These are phyloP conservation scores for Cladosporium sp. DNA, from an alignment of 2,329 filamentous ascomycete genomes.

Conservation along the genomic window DNA sequence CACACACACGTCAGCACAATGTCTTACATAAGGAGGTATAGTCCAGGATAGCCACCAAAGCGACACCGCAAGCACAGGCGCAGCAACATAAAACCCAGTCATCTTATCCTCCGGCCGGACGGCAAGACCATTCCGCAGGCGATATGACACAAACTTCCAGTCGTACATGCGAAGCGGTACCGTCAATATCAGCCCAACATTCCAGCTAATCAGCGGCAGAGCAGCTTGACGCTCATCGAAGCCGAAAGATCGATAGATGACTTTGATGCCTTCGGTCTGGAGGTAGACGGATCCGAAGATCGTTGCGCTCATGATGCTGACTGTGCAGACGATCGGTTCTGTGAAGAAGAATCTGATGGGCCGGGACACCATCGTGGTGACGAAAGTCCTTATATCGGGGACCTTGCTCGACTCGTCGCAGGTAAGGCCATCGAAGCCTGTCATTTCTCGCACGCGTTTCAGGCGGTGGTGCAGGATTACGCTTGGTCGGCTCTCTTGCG, in stretches of 20 bases:
- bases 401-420: not conserved
- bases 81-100: not conserved
- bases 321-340: not conserved
- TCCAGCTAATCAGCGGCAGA: not conserved
- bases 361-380: constrained; percentile 19
- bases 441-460: not conserved
- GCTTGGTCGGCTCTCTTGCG: not conserved
- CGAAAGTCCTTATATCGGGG: not conserved
- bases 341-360: not conserved
- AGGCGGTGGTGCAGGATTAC: not conserved
- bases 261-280: not conserved
- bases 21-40: not conserved
- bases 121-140: not conserved
- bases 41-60: not conserved
- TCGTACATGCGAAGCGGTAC: not conserved
- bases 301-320: not conserved
- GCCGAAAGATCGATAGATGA: not conserved
- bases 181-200: not conserved
- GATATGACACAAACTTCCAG: not conserved
- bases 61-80: not conserved
- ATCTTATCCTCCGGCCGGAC: not conserved
- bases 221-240: not conserved
- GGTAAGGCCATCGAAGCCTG: not conserved
- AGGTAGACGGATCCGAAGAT: not conserved
- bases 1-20: not conserved